Base-by-base conservation (phyloP, 2,329 filamentous ascomycete genomes). In the Neoscytalidium dimidiatum region DNA sequence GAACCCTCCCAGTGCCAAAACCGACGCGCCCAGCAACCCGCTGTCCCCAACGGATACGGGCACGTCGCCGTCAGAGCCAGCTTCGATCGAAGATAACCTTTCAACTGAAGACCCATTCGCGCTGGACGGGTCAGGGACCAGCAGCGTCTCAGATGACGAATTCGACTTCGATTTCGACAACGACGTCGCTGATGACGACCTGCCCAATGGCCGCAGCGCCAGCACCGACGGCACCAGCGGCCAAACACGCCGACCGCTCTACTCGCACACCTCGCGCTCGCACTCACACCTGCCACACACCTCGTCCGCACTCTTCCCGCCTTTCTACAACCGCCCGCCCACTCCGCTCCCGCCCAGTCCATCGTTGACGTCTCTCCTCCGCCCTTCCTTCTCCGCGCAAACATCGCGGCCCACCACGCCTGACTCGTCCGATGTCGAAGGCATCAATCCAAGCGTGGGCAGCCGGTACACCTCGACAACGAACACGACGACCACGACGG, bases 321-420 rank as follows among this genome's bases (percentile, higher is more conserved):
- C 95, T 17, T 98, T 98, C 83, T 99, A 99, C 83, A 96, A 96
- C 69, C 88, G 94, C 3, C 95, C 95, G n/a, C 95, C 95, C 0
- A 97, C 93, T 2, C 94, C 95, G 3, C 84, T 98, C 0, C 95
- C 95, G 0, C 94, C 94, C 0, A 97, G 93, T 0, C 95, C 95
- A 0, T 96, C 92, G 1, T 81, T 99, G 69, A 98, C 94, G 0
- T 97, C 93, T 13, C 88, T 99, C 21, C 86, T 98, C 7, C 91
- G 94, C 13, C 88, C 88, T 2, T 83, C 85, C 0, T 89, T 89
- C 75, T 87, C 83, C 62, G 73, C 74, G 0, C 73, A 75, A 3
- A 75, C 92, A 3, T 96, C 92, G 28, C 86, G 94, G n/a, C 94
- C 94, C 0, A 96, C 92, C 1, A 98, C 94, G 0, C 64, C 64